These are phyloP conservation scores for Inonotus hispidus DNA, from an alignment of 1,284 basidiomycete species.

Conservation along the genomic window DNA sequence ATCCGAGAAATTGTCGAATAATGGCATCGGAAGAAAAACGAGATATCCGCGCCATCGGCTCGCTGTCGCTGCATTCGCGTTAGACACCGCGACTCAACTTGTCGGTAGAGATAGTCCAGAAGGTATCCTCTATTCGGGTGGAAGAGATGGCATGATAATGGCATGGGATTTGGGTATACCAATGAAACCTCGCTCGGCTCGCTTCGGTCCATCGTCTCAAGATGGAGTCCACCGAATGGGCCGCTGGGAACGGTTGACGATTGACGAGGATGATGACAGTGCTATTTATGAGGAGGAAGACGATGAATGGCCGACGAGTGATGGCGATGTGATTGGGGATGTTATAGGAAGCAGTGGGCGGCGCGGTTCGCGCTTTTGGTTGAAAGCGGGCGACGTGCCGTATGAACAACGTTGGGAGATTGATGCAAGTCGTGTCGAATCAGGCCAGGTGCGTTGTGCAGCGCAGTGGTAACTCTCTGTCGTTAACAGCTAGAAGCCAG, in stretches of 20 bases:
- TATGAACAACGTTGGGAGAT: slow-evolving; percentile 79
- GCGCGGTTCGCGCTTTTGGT: slow-evolving; percentile 30
- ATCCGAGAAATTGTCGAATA: slow-evolving; percentile 23
- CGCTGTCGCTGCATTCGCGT: slow-evolving; percentile 77
- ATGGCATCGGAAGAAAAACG: slow-evolving; percentile 16
- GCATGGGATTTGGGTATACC: slow-evolving; percentile 85
- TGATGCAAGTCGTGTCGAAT: slow-evolving; percentile 44
- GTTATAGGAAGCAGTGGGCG: slow-evolving; percentile 41
- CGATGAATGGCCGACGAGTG: slow-evolving; percentile 41
- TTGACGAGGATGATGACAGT: slow-evolving; percentile 56
- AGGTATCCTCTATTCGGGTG: slow-evolving; percentile 92
- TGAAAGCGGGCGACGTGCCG: slow-evolving; percentile 38
- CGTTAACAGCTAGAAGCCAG: slow-evolving; percentile 32
- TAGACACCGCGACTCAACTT: slow-evolving; percentile 80
- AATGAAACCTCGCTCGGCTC: slow-evolving; percentile 37
- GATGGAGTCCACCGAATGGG: slow-evolving; percentile 29
- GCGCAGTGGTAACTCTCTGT: neutral
- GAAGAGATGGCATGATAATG: slow-evolving; percentile 87
- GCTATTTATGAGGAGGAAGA: slow-evolving; percentile 48
- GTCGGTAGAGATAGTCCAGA: slow-evolving; percentile 58
- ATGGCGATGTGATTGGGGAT: slow-evolving; percentile 73
- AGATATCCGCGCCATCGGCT: slow-evolving; percentile 80
- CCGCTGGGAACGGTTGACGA: slow-evolving; percentile 73
- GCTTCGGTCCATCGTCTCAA: neutral
- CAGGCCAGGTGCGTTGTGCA: slow-evolving; percentile 41